Conservation (phyloP, 164 flowering plant species). For the Pachysandra terminalis region DNA sequence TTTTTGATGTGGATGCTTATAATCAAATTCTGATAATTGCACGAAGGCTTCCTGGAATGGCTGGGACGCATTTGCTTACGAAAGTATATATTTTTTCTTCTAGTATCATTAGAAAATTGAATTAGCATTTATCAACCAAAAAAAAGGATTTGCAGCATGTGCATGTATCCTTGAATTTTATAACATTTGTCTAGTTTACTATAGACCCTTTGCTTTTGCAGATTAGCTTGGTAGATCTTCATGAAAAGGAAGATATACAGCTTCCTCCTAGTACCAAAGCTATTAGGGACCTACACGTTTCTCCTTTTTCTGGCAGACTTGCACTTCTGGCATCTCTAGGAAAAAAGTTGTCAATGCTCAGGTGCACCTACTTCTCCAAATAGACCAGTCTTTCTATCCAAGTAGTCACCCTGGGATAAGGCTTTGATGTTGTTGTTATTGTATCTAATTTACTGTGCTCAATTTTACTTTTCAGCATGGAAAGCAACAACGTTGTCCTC, state of each 20-base stretch:
- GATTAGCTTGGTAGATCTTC: conserved; percentile 69
- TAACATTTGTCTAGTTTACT: neutral
- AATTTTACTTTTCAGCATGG: conserved; percentile 47
- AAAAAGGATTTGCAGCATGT: conserved; percentile 3
- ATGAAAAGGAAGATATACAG: conserved; percentile 57
- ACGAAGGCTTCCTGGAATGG: conserved; percentile 50
- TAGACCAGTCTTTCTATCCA: neutral
- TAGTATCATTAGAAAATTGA: no score
- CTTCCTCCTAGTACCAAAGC: conserved; percentile 58
- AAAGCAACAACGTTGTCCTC: conserved; percentile 68
- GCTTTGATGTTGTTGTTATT: neutral
- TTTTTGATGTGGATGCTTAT: conserved; percentile 64
- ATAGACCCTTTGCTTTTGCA: conserved; percentile 23
- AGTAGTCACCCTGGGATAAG: no score
- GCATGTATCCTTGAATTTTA: neutral
- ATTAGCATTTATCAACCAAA: neutral
- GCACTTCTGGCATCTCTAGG: conserved; percentile 72
- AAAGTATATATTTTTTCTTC: conserved; percentile 46
- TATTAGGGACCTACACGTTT: conserved; percentile 63
- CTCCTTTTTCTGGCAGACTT: conserved; percentile 40
- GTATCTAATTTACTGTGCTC: conserved; percentile 5
- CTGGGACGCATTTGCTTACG: conserved; percentile 53
- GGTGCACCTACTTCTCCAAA: conserved; percentile 33
- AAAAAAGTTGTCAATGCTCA: conserved; percentile 71
- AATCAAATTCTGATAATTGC: conserved; percentile 47